A percentile compares a stretch with the other conserved stretches of the same genome.
Conservation (phyloP, 352 stramenopile genomes). For the Phytophthora idaei region DNA sequence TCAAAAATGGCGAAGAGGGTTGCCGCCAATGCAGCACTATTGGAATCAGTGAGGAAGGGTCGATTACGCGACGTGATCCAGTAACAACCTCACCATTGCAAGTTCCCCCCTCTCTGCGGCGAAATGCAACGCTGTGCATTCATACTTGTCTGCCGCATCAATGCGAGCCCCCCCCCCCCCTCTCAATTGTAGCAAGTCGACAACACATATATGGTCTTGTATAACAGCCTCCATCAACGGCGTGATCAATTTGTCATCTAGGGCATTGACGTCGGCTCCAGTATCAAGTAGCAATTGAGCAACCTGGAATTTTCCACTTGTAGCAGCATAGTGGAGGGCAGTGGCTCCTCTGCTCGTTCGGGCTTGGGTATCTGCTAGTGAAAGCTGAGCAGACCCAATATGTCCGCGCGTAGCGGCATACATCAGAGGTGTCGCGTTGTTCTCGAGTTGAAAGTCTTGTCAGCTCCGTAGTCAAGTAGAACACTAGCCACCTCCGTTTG, state of each 20-base stretch:
- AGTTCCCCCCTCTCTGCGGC: neutral
- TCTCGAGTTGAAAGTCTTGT: neutral
- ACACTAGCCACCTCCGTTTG: neutral
- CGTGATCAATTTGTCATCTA: neutral
- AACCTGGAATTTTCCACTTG: neutral
- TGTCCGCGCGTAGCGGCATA: neutral
- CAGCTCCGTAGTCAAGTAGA: conserved; percentile 1
- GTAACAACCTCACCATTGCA: neutral
- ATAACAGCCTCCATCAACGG: neutral
- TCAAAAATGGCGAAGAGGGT: neutral
- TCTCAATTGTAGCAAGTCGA: neutral
- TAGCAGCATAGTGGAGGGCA: neutral
- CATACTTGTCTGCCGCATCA: neutral
- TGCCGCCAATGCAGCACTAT: neutral
- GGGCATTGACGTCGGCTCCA: neutral
- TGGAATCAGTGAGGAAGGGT: neutral
- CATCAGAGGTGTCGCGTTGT: neutral
- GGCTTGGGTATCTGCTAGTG: neutral
- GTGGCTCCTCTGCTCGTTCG: neutral
- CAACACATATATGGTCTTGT: neutral
- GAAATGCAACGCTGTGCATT: neutral
- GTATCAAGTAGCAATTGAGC: neutral
- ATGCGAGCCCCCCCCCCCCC: neutral
- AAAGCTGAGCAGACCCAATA: neutral
- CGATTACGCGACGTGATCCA: neutral